Evolutionary conservation across 2,329 filamentous ascomycete species (phyloP).

Genomic region (Capronia epimyces): DNA sequence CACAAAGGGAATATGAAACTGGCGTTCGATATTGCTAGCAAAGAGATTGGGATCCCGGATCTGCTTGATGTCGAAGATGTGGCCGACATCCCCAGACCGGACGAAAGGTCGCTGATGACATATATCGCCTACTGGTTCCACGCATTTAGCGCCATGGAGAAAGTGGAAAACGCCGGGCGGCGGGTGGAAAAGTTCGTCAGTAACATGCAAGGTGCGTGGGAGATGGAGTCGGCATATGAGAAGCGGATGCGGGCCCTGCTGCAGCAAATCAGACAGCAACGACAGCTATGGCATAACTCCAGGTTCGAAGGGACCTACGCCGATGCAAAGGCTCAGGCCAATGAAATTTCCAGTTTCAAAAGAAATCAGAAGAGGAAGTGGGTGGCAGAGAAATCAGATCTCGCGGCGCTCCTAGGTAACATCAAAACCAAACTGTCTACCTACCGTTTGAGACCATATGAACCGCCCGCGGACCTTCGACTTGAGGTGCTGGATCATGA

Average conservation of each 20-base stretch:
- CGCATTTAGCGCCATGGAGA: slow-evolving; percentile 97
- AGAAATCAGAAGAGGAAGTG: slow-evolving; percentile 83
- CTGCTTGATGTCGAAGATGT: slow-evolving; percentile 97
- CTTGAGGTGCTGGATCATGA: slow-evolving; percentile 75
- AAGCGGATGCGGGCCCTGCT: slow-evolving; percentile 80
- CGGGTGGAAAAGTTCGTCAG: slow-evolving; percentile 97
- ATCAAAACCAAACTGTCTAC: slow-evolving; percentile 98
- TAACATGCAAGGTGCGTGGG: slow-evolving; percentile 98
- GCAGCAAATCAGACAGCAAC: slow-evolving; percentile 66
- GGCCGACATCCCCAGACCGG: slow-evolving; percentile 89
- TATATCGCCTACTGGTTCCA: slow-evolving; percentile 99
- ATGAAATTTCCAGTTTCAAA: slow-evolving; percentile 83
- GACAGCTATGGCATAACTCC: slow-evolving; percentile 69
- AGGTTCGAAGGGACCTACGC: slow-evolving; percentile 85
- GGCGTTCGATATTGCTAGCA: slow-evolving; percentile 90
- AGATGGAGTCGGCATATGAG: slow-evolving; percentile 98
- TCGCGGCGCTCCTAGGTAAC: slow-evolving; percentile 87
- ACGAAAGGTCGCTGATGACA: slow-evolving; percentile 96
- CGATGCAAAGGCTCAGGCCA: slow-evolving; percentile 83
- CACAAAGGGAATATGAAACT: slow-evolving; percentile 96
- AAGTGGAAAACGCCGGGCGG: slow-evolving; percentile 93
- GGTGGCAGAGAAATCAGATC: slow-evolving; percentile 96
- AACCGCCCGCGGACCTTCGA: slow-evolving; percentile 77
- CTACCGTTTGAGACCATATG: slow-evolving; percentile 84
- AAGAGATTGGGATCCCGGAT: slow-evolving; percentile 94